A percentile compares a stretch with the other conserved stretches of the same genome.
These are phyloP conservation scores for Aspergillus affinis DNA, from an alignment of 495 filamentous ascomycete genomes.

Conservation along the genomic window DNA sequence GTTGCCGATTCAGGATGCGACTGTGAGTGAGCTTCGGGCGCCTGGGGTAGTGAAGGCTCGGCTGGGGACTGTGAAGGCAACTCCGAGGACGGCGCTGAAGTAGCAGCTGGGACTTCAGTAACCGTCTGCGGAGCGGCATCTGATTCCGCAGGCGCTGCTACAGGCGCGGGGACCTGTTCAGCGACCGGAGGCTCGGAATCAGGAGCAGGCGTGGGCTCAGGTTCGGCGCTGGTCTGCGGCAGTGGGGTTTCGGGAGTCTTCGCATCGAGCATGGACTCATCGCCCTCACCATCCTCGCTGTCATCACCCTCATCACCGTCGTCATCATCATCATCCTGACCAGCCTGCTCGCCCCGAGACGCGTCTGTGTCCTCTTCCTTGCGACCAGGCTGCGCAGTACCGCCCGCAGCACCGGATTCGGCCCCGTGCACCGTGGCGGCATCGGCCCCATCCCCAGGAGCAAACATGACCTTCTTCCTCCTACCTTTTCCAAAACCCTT, in stretches of 20 bases:
- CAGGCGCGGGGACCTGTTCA: conserved; percentile 17
- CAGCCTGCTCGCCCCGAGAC: conserved; percentile 37
- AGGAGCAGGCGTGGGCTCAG: conserved; percentile 23
- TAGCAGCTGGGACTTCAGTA: conserved; percentile 29
- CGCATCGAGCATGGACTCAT: conserved; percentile 54
- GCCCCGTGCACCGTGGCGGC: conserved; percentile 35
- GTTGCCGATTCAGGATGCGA: conserved; percentile 4
- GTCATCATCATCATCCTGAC: conserved; percentile 46
- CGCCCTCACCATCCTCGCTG: conserved; percentile 48
- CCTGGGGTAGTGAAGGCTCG: conserved; percentile 9
- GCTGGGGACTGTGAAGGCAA: conserved; percentile 11
- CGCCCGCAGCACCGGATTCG: conserved; percentile 24
- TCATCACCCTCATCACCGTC: conserved; percentile 48
- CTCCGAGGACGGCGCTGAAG: conserved; percentile 18
- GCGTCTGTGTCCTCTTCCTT: conserved; percentile 38
- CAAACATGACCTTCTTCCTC: conserved; percentile 64
- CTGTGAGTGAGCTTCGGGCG: conserved; percentile 13
- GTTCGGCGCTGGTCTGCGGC: conserved; percentile 25
- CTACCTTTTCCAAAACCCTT: conserved; percentile 67
- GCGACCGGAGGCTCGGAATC: conserved; percentile 18
- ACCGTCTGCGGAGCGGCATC: conserved; percentile 16
- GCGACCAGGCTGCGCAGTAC: conserved; percentile 14
- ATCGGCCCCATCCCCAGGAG: conserved; percentile 43
- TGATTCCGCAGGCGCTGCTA: conserved; percentile 5
- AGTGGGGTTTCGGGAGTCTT: conserved; percentile 45